A percentile compares a stretch with the other conserved stretches of the same genome.
phyloP scores from a whole-genome alignment of 2,329 filamentous ascomycete species.

The Monosporascus sp. region DNA sequence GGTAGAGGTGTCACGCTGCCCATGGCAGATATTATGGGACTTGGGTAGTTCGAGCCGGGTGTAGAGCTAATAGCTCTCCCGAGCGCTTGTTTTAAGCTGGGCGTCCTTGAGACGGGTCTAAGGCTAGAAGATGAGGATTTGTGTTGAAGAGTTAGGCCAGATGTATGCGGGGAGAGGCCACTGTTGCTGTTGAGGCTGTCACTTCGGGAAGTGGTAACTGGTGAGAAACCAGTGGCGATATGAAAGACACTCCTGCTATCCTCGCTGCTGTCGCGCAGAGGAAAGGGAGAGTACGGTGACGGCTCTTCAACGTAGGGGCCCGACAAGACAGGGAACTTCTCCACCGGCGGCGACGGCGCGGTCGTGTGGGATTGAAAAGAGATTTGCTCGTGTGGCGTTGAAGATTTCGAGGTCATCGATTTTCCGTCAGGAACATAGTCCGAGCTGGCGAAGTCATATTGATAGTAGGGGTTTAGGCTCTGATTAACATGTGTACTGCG shows the following conservation, averaged over 20 bases:
- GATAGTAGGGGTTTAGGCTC: constrained; percentile 10
- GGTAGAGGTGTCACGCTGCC: constrained; percentile 74
- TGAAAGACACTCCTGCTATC: constrained; percentile 23
- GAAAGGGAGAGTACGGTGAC: constrained; percentile 12
- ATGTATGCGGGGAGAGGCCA: constrained; percentile 24
- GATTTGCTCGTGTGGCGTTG: constrained; percentile 18
- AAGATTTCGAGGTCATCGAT: constrained; percentile 12
- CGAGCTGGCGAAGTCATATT: neutral
- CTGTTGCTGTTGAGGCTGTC: constrained; percentile 33
- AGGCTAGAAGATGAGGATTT: constrained; percentile 40
- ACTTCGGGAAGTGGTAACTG: constrained; percentile 18
- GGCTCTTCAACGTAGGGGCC: constrained; percentile 9
- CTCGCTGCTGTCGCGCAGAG: constrained; percentile 2
- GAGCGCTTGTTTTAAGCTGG: constrained; percentile 54
- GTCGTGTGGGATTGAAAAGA: constrained; percentile 34
- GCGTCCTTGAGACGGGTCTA: constrained; percentile 51
- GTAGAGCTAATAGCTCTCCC: constrained; percentile 48
- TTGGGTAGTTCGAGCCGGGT: constrained; percentile 63
- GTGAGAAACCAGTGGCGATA: constrained; percentile 33
- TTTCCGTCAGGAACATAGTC: constrained; percentile 5
- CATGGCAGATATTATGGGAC: constrained; percentile 69
- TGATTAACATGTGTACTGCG: constrained; percentile 19
- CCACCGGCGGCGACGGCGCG: constrained; percentile 30
- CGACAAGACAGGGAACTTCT: constrained; percentile 10
- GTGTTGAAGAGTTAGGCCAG: constrained; percentile 28